A percentile compares a stretch with the other conserved stretches of the same genome.
phyloP scores from a whole-genome alignment of 2,329 filamentous ascomycete genomes.

The Stachybotrys echinatus region DNA sequence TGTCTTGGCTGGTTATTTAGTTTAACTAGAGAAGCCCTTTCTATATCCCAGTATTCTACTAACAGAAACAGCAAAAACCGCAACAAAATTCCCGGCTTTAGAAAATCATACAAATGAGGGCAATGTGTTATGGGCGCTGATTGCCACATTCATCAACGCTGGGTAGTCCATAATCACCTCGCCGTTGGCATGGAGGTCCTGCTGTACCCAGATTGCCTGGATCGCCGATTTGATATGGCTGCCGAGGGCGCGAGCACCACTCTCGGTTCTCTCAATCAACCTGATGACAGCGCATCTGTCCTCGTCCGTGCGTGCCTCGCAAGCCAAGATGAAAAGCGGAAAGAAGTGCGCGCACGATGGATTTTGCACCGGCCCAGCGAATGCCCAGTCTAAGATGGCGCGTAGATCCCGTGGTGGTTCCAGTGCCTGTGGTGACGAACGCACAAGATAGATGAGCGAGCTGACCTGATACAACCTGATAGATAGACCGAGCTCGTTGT shows the following conservation, averaged over 20 bases:
- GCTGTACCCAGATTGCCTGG: slow-evolving; percentile 25
- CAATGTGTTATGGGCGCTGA: not conserved
- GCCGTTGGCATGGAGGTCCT: slow-evolving; percentile 24
- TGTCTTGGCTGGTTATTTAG: too few relatives aligned
- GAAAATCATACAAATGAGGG: not conserved
- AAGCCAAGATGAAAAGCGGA: slow-evolving; percentile 26
- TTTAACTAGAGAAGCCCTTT: too few relatives aligned
- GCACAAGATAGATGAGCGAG: slow-evolving; percentile 11
- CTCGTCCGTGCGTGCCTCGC: slow-evolving; percentile 26
- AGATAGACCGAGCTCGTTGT: not conserved
- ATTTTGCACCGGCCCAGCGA: slow-evolving; percentile 6
- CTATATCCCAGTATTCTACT: too few relatives aligned
- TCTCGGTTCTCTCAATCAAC: slow-evolving; percentile 21
- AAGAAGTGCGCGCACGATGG: slow-evolving; percentile 25
- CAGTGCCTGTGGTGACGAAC: slow-evolving; percentile 15
- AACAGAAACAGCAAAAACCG: too few relatives aligned
- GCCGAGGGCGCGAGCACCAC: slow-evolving; percentile 11
- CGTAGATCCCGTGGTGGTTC: slow-evolving; percentile 14
- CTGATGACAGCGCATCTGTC: slow-evolving; percentile 21
- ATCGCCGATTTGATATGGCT: slow-evolving; percentile 16
- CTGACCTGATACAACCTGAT: slow-evolving; percentile 10
- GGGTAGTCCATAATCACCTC: slow-evolving; percentile 24
- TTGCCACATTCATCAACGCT: slow-evolving; percentile 10
- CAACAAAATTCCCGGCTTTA: too few relatives aligned
- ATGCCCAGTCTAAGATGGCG: slow-evolving; percentile 10